Evolutionary conservation across 148 eudicot species (phyloP).

Genomic region (Simmondsia chinensis): DNA sequence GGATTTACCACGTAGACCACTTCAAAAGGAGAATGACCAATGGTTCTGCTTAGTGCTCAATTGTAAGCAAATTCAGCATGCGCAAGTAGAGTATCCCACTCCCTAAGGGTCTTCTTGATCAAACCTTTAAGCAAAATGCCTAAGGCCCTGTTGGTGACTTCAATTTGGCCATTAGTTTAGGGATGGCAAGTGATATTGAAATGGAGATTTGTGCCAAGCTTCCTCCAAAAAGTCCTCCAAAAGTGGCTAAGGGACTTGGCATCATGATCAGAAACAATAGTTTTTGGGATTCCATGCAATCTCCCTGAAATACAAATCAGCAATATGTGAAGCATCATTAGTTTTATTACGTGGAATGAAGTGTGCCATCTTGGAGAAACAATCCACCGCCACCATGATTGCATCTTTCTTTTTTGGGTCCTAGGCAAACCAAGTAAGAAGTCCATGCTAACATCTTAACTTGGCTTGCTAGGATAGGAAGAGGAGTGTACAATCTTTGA

Average conservation of each 20-base stretch:
- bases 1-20: conserved; percentile 13
- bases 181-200: conserved; percentile 6
- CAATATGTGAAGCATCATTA: not conserved
- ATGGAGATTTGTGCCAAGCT: not conserved
- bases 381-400: not conserved
- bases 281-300: not conserved
- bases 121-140: not conserved
- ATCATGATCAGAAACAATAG: not conserved
- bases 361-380: no score
- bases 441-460: not conserved
- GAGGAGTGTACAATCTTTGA: not conserved
- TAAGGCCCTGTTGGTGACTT: conserved; percentile 7
- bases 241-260: not conserved
- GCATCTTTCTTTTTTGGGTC: not conserved
- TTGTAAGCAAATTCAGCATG: conserved; percentile 9
- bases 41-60: not conserved
- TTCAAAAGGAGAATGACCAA: conserved; percentile 7
- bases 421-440: not conserved
- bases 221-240: not conserved
- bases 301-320: not conserved
- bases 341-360: not conserved
- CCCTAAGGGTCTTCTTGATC: not conserved
- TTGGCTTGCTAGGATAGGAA: not conserved
- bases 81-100: conserved; percentile 6
- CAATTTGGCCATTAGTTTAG: conserved; percentile 11